Evolutionary conservation across 2,329 filamentous ascomycete genomes (phyloP), one percentile per base, ranked within the genome.

Genomic region (Raffaelea albimanens): DNA sequence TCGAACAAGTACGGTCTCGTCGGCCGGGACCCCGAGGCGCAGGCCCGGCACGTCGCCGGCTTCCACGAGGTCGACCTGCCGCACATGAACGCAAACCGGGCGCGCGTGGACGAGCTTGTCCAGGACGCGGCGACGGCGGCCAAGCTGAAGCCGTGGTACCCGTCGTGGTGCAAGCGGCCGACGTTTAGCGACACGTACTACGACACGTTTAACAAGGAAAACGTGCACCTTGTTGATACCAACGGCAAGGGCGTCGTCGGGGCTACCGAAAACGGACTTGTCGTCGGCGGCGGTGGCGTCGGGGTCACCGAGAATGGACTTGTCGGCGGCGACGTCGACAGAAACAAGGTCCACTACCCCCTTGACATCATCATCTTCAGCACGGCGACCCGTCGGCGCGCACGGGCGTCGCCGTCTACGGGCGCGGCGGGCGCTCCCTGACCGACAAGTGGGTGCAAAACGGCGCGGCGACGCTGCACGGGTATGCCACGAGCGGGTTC

Each of bases 171-270:
- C 65, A 84, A 84, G 59, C 71, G 80, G 0, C 78, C 80, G 0
- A 72, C 67, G 38, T 83, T 82, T 60, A 76, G 77, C 59, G 76
- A 83, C 55, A 67, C 71, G 5, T 83, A 80, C 55, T 68, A 83
- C 0, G 56, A 66, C 3, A 54, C 71, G 0, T 84, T 83, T 68
- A 85, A 85, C 60, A 58, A 57, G 25, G 60, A 67, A 0, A 73
- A 80, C 54, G 80, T 85, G 3, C 67, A 68, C 5, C 70, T 85
- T 0, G 65, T 84, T 16, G 76, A 84, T 57, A 83, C 78, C 0
- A 61, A 74, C 25, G 76, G 73, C 4, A 66, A 69, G 51, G 76
- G 78, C 7, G 59, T 79, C 3, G 64, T 70, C 3, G 51, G 59
- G 3, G 59, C 73, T 7, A 78, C 72, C 0, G 47, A 58, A n/a